Base-by-base conservation (phyloP, 1,284 basidiomycete genomes). In the Irpex sp. region DNA sequence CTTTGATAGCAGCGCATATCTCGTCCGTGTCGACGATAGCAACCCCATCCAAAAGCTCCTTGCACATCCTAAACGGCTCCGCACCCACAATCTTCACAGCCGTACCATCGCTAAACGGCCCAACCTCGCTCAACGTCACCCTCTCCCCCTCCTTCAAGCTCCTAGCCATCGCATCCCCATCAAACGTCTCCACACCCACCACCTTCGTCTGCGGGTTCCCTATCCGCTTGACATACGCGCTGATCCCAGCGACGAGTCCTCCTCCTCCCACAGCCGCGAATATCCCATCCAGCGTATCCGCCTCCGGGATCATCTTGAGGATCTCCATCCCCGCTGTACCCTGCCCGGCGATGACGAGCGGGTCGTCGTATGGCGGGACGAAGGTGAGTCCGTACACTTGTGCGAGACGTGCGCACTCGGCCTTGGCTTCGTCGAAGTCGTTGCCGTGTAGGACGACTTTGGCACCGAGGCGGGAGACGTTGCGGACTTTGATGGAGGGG, bases 1-100 rank as follows among this genome's bases (percentile, higher is more conserved):
- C 97, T 78, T 98, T 98, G 79, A 99, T 98, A 15, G 96, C 95
- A 3, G 97, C 97, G 73, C 97, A 99, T 61, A 99, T 89, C 75
- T 97, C 97, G 72, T 99, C 97, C 67, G 97, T 99, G 74, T 91
- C 87, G 19, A 93, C 94, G 68, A 92, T 84, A 50, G 96, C 87
- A 37, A 99, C 79, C 7, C 86, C 90, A 70, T 98, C 95, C n/a
- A 98, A 76, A 19, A 94, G 79, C 59, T 91, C 81, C 72, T 91
- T 82, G 77, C 96, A 98, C 65, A 99, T 85, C 65, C 97, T 85
- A 79, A 98, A 98, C 1, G 94, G 90, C 74, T 99, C 97, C 74
- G 91, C 92, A 8, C 97, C 97, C 0, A 99, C 95, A 56, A 97
- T 85, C 72, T 93, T 90, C n/a, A 99, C 97, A 0, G 97, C 97